These are phyloP conservation scores for Russula virescens DNA, from an alignment of 768 basidiomycete species.

Conservation along the genomic window DNA sequence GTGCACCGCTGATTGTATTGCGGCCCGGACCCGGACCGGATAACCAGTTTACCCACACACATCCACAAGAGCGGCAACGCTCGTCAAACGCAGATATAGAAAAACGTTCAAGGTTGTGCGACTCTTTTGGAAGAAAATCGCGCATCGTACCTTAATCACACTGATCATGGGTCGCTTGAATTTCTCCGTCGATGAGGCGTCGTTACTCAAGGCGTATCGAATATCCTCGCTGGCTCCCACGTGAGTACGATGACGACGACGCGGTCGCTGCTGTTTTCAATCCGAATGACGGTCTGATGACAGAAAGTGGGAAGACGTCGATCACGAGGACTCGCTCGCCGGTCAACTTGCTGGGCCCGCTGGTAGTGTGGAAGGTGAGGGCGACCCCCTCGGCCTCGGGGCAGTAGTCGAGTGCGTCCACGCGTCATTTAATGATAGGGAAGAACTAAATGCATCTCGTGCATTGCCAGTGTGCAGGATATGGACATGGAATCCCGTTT, in stretches of 20 bases:
- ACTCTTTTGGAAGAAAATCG: too few species aligned
- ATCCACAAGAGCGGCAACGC: too few species aligned
- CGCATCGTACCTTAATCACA: too few species aligned
- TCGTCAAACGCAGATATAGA: too few species aligned
- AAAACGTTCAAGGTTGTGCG: too few species aligned
- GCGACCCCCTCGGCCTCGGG: slow-evolving; percentile 78
- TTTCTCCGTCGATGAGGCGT: slow-evolving; percentile 71
- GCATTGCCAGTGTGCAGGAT: slow-evolving; percentile 45
- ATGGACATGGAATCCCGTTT: slow-evolving; percentile 77
- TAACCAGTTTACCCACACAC: too few species aligned
- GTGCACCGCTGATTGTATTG: too few species aligned
- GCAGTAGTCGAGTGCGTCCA: slow-evolving; percentile 49
- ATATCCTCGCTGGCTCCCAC: slow-evolving; percentile 71
- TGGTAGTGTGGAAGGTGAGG: slow-evolving; percentile 48
- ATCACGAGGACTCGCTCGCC: slow-evolving; percentile 77
- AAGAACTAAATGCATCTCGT: slow-evolving; percentile 3
- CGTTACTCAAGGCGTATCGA: slow-evolving; percentile 83
- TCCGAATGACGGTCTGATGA: neutral
- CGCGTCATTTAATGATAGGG: neutral
- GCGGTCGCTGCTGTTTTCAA: neutral
- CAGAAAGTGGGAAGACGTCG: slow-evolving; percentile 87
- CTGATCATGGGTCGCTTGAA: slow-evolving; percentile 52
- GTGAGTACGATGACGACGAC: slow-evolving; percentile 36
- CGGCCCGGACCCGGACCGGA: too few species aligned
- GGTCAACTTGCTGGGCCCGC: slow-evolving; percentile 55